These are phyloP conservation scores for Panicum virgatum DNA, from an alignment of 202 grass and related monocot species.

Conservation along the genomic window DNA sequence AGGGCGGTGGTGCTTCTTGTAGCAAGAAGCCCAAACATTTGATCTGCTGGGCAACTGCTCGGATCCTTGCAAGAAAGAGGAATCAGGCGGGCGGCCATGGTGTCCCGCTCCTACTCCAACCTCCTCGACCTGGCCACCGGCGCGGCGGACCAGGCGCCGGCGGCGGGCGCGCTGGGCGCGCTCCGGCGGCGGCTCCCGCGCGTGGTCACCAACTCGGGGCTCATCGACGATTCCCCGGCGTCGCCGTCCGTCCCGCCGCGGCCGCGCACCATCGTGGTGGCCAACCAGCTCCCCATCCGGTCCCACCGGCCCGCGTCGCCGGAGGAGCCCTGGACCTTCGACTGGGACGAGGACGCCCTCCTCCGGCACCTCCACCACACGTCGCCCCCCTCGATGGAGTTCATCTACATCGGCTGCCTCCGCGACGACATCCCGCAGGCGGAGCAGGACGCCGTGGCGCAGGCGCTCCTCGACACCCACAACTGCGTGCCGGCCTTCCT, in stretches of 20 bases:
- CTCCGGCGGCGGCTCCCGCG: conserved; percentile 75
- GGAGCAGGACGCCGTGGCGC: conserved; percentile 82
- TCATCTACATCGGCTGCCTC: conserved; percentile 93
- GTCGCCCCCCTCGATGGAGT: conserved; percentile 61
- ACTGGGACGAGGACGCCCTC: conserved; percentile 92
- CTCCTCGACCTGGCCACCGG: conserved; percentile 85
- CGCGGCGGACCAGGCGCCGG: conserved; percentile 61
- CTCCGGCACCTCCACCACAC: conserved; percentile 80
- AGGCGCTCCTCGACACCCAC: conserved; percentile 78
- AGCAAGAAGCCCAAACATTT: conserved; percentile 10
- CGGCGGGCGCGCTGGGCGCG: conserved; percentile 46
- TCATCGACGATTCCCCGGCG: conserved; percentile 71
- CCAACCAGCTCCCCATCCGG: conserved; percentile 85
- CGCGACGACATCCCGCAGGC: conserved; percentile 58
- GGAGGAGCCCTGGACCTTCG: conserved; percentile 57
- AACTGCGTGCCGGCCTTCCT: conserved; percentile 86
- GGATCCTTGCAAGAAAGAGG: conserved; percentile 10
- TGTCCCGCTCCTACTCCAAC: conserved; percentile 87
- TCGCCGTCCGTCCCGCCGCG: conserved; percentile 59
- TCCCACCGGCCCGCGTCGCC: conserved; percentile 47
- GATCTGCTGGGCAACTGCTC: neutral
- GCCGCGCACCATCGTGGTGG: conserved; percentile 87
- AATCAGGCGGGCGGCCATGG: conserved; percentile 42
- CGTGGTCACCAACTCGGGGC: conserved; percentile 68
- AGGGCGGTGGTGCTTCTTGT: conserved; percentile 16